Evolutionary conservation across 306 rosid genomes (phyloP).

Genomic region (Gillenia trifoliata): DNA sequence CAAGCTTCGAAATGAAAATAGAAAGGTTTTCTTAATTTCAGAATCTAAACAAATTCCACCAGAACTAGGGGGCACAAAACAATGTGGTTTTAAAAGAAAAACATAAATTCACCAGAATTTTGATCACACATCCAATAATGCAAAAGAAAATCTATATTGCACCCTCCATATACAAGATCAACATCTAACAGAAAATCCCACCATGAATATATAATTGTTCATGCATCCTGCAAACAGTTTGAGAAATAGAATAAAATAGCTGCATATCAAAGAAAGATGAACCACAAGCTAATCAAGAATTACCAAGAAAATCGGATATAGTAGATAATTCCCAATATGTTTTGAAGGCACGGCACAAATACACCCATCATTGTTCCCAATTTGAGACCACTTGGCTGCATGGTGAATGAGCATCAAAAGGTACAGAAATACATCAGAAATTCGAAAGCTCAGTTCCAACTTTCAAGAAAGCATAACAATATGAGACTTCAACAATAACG

Average conservation of each 20-base stretch:
- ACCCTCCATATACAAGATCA: background rate
- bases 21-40: background rate
- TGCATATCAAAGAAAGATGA: background rate
- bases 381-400: slow-evolving; percentile 65
- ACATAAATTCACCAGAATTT: background rate
- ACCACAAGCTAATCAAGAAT: slow-evolving; percentile 27
- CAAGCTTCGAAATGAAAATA: background rate
- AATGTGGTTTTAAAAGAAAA: background rate
- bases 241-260: background rate
- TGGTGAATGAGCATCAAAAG: slow-evolving; percentile 21
- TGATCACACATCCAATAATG: background rate
- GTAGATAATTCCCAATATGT: slow-evolving; percentile 97
- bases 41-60: background rate
- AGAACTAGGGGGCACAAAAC: background rate
- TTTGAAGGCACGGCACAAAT: slow-evolving; percentile 90
- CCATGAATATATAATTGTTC: background rate
- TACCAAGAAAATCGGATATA: slow-evolving; percentile 97
- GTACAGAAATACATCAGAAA: slow-evolving; percentile 21
- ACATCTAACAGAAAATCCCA: background rate
- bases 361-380: slow-evolving; percentile 98
- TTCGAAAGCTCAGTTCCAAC: background rate
- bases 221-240: background rate
- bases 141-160: background rate
- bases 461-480: background rate
- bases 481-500: background rate